Evolutionary conservation across 2,329 filamentous ascomycete species (phyloP).

Genomic region (Magnaporthiopsis poae): DNA sequence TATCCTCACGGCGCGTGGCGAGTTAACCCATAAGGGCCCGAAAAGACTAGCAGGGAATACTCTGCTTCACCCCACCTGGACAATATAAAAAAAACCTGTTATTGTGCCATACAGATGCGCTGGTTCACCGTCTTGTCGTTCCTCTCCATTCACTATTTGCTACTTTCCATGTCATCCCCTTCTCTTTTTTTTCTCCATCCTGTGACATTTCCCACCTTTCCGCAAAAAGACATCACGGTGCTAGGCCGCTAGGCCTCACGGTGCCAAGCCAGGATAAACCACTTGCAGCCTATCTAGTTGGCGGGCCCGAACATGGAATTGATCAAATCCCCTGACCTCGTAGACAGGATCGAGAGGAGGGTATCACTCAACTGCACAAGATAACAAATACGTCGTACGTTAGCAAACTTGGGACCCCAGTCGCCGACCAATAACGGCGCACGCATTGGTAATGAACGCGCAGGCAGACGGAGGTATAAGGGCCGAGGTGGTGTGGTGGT

Average conservation of each 20-base stretch:
- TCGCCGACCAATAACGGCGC: background rate
- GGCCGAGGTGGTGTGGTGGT: background rate
- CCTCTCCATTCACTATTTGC: too few relatives aligned
- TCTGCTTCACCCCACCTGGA: too few relatives aligned
- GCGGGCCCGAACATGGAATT: conserved; percentile 55
- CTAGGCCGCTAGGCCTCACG: too few relatives aligned
- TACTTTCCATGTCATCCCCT: too few relatives aligned
- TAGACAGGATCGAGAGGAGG: conserved; percentile 67
- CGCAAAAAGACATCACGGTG: background rate
- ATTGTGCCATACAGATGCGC: too few relatives aligned
- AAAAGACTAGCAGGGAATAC: too few relatives aligned
- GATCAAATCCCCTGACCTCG: conserved; percentile 68
- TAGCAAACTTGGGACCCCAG: background rate
- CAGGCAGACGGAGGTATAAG: background rate
- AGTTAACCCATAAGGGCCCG: too few relatives aligned
- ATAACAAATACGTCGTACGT: background rate
- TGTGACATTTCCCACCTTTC: background rate
- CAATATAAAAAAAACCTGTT: too few relatives aligned
- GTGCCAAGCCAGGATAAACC: background rate
- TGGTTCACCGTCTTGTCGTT: too few relatives aligned
- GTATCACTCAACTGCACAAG: conserved; percentile 62
- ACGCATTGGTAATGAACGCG: background rate
- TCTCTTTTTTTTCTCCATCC: background rate
- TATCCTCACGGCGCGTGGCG: too few relatives aligned
- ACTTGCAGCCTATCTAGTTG: conserved; percentile 7